Conservation (phyloP, 2,329 filamentous ascomycete genomes). For the Juglanconis juglandina region DNA sequence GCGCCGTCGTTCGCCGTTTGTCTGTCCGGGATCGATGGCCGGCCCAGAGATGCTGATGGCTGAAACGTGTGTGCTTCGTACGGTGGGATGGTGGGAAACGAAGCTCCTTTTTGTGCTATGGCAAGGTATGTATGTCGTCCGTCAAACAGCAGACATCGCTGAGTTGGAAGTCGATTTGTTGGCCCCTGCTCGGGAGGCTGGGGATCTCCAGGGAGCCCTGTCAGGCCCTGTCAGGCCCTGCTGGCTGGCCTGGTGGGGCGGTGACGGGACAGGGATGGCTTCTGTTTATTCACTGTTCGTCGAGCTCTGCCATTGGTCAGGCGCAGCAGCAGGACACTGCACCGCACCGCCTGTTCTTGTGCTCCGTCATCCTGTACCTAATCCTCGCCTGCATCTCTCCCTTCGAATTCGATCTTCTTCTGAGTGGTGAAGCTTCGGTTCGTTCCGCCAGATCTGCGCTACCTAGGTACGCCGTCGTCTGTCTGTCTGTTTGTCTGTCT, state of each 20-base stretch:
- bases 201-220: background rate
- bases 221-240: background rate
- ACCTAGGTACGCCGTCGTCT: background rate
- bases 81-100: too few species aligned
- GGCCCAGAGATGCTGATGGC: too few species aligned
- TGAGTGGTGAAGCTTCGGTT: background rate
- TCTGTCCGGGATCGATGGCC: too few species aligned
- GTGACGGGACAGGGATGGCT: background rate
- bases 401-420: too few species aligned
- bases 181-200: background rate
- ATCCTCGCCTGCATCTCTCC: too few species aligned
- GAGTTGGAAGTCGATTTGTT: background rate
- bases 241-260: background rate
- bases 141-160: background rate
- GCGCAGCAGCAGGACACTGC: too few species aligned
- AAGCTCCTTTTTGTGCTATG: too few species aligned
- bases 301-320: background rate
- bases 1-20: too few species aligned
- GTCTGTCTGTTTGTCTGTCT: background rate
- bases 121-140: background rate
- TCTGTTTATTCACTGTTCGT: background rate
- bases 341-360: too few species aligned
- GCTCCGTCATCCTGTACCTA: too few species aligned
- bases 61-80: too few species aligned
- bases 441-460: constrained; percentile 6